Evolutionary conservation across 1,139 yeast species (phyloP), one percentile per base, ranked within the genome.

Genomic region (Blastobotrys arbuscula): DNA sequence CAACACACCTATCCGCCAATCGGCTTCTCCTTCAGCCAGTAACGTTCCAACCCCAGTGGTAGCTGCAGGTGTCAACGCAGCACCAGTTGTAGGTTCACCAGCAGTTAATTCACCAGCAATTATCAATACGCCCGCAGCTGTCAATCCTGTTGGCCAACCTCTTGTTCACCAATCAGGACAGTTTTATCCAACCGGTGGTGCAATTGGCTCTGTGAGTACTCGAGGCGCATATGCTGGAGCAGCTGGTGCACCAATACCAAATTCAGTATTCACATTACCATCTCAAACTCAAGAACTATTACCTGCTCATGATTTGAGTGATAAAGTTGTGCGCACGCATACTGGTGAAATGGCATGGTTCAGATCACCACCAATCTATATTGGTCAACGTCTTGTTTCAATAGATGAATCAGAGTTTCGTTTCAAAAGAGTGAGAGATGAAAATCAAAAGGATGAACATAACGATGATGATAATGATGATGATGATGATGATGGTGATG

Each of bases 361-460:
- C 66, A 76, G 87, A 53, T 79, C 92, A 2, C 89, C 96, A 7
- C 95, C 96, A 12, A 70, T 83, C 9, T 70, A 75, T 47, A 67
- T 82, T 16, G 68, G 77, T 1, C 78, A 76, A 58, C 71, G 84
- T 53, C 67, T 81, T 35, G 60, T 53, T 18, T 51, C 59, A n/a
- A 26, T 42, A 20, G 37, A 37, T 44, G 38, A 45, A 37, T 24
- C 35, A 43, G 41, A 28, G 52, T 49, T 45, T 40, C 30, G 28
- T 21, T 34, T 42, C 39, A 42, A 42, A 24, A 21, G 44, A 13
- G 34, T 20, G 44, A 15, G 36, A 18, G 44, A 9, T 28, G 31
- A 28, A 28, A 28, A 45, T 9, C 20, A 23, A 5, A 20, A 9
- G 7, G 16, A 9, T 20, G 41, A 21, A 21, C 19, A 40, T 21